Evolutionary conservation across 352 stramenopile genomes (phyloP).

Genomic region (Globisporangium paroecandrum): DNA sequence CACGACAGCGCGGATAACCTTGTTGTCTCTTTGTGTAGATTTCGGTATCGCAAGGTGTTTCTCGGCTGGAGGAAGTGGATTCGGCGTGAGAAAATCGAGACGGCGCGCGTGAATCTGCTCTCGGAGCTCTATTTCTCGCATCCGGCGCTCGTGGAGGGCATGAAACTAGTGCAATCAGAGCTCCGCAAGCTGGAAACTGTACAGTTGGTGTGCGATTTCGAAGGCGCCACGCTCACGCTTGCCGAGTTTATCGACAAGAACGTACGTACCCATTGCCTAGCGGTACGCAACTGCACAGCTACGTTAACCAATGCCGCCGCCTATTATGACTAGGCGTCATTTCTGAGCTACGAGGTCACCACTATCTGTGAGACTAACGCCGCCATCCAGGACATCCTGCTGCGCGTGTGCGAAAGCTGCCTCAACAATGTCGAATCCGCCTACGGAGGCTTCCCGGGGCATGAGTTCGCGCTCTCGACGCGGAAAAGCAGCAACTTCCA

Average conservation of each 20-base stretch:
- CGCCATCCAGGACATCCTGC: slow-evolving; percentile 35
- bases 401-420: slow-evolving; percentile 33
- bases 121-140: slow-evolving; percentile 52
- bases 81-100: slow-evolving; percentile 34
- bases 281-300: neutral
- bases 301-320: neutral
- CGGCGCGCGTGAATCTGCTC: slow-evolving; percentile 38
- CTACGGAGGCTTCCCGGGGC: slow-evolving; percentile 39
- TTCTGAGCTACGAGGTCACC: slow-evolving; percentile 16
- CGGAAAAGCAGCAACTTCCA: slow-evolving; percentile 62
- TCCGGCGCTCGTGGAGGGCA: slow-evolving; percentile 27
- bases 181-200: slow-evolving; percentile 26
- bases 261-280: slow-evolving; percentile 19
- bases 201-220: slow-evolving; percentile 48
- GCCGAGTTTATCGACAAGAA: slow-evolving; percentile 32
- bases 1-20: neutral
- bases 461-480: slow-evolving; percentile 51
- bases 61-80: slow-evolving; percentile 55
- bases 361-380: slow-evolving; percentile 29
- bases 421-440: slow-evolving; percentile 34
- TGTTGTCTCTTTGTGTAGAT: slow-evolving; percentile 24
- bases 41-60: slow-evolving; percentile 69
- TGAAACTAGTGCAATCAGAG: slow-evolving; percentile 32
- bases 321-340: slow-evolving; percentile 6
- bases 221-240: slow-evolving; percentile 30